Evolutionary conservation across 192 early-diverging fungal genomes (phyloP), one percentile per base, ranked within the genome.

Genomic region (Helicostylum pulchrum): DNA sequence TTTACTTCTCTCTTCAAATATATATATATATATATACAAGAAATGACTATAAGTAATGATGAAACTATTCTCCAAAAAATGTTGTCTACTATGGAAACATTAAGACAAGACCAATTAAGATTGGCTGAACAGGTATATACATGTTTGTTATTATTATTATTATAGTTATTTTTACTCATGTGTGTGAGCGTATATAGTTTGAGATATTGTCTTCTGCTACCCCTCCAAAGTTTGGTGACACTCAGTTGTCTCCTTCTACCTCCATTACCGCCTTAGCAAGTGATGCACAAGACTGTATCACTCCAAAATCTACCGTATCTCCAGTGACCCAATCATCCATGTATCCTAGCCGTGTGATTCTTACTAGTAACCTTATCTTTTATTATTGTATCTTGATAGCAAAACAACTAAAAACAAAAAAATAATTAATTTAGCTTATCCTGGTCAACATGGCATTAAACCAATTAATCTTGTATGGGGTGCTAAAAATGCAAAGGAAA

Each of bases 391-490:
- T 47, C 26, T 15, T 59, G 2, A 17, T 30, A 53, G 32, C 4
- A 36, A 5, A 36, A 36, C 34, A 17, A 14, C 10, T n/a, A n/a
- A n/a, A n/a, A n/a, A n/a, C n/a, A n/a, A n/a, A 21, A 11, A 14
- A 43, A 59, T 26, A 14, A 44, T 59, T 21, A 2, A 39, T 52
- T 39, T 17, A 84, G 83, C 83, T 30, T 82, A 84, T 67, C 69
- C 76, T 48, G 74, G 76, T 31, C 78, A 84, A 53, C 76, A 79
- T 61, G 80, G 89, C 51, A 83, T 94, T 58, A 83, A 87, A 8
- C 93, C 92, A 7, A 81, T 92, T 39, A 75, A 86, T 5, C 72
- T 97, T 36, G 74, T 71, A 57, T 95, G 93, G 91, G 92, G 90
- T 17, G 87, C 86, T 23, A n/a, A 80, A 26, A 80, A 87, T 44